Evolutionary conservation across 352 stramenopile species (phyloP), one percentile per base, ranked within the genome.

Genomic region (Phytophthora colocasiae): DNA sequence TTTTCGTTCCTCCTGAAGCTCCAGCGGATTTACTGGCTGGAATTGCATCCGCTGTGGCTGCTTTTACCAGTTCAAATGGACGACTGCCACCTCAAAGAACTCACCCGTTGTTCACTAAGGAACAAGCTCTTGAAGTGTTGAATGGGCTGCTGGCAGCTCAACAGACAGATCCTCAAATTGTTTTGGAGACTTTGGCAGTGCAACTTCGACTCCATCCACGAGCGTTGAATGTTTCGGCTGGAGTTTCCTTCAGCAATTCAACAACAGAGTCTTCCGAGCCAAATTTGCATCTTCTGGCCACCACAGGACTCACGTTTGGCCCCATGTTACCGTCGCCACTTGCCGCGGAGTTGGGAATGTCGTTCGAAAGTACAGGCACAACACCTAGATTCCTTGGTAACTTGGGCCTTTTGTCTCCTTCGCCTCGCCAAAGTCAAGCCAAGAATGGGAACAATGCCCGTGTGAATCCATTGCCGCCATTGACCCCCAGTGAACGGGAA

Each of bases 31-130:
- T 90, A 32, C 67, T 91, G 12, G 78, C 77, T 5, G 66, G 66
- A 9, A 78, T 91, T 17, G 81, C 85, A 10, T 87, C 79, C 1
- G 79, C 81, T 8, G 68, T 93, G 8, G 80, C 82, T 12, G 75
- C 80, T 6, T 80, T 93, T 43, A 79, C 78, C 9, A 89, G 72
- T 47, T 75, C 66, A 7, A 82, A 73, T 17, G 69, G 74, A 51
- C 63, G 73, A 48, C 24, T 68, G 1, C 80, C 82, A 9, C 80
- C 82, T 10, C 76, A 78, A 27, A 73, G 80, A 1, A 56, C 47
- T 8, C 51, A 63, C 2, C 65, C 78, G 1, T 56, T 75, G 3
- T 91, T 91, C 51, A 77, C 78, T 0, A 58, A 78, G 14, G 71
- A 82, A 4, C 67, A 87, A 9, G 80, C 82, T 2, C 59, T 69